A percentile compares a stretch with the other conserved stretches of the same genome.
phyloP scores from a whole-genome alignment of 2,329 filamentous ascomycete genomes.

The Stagonosporopsis tanaceti region DNA sequence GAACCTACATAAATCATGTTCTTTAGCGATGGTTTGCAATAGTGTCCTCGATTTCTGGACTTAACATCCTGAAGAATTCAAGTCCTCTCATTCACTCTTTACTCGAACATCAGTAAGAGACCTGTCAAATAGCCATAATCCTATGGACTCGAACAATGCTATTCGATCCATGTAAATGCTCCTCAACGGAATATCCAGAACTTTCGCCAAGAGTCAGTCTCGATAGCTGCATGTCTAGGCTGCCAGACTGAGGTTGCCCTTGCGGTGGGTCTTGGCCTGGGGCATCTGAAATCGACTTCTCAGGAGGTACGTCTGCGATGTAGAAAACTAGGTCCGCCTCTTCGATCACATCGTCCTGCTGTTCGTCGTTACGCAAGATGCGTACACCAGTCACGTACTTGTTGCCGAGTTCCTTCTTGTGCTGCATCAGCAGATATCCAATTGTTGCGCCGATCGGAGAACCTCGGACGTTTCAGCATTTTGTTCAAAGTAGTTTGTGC shows the following conservation, averaged over 20 bases:
- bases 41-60: background rate
- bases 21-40: background rate
- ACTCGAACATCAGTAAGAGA: background rate
- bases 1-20: background rate
- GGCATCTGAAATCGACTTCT: background rate
- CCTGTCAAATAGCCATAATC: background rate
- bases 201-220: background rate
- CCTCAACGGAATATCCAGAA: background rate
- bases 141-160: background rate
- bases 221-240: background rate
- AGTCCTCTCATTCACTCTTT: background rate
- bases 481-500: no score
- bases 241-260: background rate
- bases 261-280: background rate
- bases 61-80: background rate
- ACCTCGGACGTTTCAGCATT: constrained; percentile 3
- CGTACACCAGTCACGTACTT: constrained; percentile 20
- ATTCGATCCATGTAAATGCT: background rate
- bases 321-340: constrained; percentile 4
- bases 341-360: background rate
- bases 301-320: background rate
- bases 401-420: constrained; percentile 26
- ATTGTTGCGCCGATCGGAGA: constrained; percentile 28
- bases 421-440: constrained; percentile 21
- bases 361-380: background rate